phyloP scores from a whole-genome alignment of 1,284 basidiomycete species.

The Lignosus rhinocerotis region DNA sequence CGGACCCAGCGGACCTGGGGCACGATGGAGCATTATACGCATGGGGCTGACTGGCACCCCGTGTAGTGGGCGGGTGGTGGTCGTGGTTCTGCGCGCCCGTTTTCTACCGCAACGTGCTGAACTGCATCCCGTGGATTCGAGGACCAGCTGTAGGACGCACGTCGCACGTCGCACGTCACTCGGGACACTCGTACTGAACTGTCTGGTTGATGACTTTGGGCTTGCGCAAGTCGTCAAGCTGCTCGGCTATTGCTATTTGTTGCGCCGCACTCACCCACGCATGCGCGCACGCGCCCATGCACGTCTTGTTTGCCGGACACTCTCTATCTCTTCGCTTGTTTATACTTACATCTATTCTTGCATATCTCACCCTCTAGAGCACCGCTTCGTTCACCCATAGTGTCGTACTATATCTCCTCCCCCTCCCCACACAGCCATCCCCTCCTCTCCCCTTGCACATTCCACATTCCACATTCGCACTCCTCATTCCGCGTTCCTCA shows the following conservation, averaged over 20 bases:
- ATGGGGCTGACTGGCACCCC: constrained; percentile 27
- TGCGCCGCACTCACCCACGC: background rate
- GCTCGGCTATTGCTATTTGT: background rate
- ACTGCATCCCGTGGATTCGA: background rate
- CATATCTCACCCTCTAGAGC: constrained; percentile 16
- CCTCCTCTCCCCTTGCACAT: background rate
- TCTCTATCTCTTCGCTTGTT: constrained; percentile 11
- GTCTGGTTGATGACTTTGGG: constrained; percentile 6
- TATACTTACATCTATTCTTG: constrained; percentile 26
- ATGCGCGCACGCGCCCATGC: too few species aligned
- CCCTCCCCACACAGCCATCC: background rate
- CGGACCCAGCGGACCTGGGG: constrained; percentile 40
- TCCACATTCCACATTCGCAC: background rate
- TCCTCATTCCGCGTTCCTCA: background rate
- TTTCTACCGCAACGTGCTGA: too few species aligned
- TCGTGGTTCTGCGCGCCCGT: too few species aligned
- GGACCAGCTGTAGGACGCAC: too few species aligned
- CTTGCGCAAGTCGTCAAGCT: background rate
- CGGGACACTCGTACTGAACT: constrained; percentile 3
- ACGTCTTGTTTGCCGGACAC: constrained; percentile 8
- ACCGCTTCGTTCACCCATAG: constrained; percentile 7
- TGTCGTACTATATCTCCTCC: background rate
- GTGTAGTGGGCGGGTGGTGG: too few species aligned
- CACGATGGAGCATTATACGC: constrained; percentile 33
- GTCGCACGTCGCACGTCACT: background rate